A percentile compares a stretch with the other conserved stretches of the same genome.
Conservation (phyloP, 306 rosid genomes). For the Prunus fruticosa region DNA sequence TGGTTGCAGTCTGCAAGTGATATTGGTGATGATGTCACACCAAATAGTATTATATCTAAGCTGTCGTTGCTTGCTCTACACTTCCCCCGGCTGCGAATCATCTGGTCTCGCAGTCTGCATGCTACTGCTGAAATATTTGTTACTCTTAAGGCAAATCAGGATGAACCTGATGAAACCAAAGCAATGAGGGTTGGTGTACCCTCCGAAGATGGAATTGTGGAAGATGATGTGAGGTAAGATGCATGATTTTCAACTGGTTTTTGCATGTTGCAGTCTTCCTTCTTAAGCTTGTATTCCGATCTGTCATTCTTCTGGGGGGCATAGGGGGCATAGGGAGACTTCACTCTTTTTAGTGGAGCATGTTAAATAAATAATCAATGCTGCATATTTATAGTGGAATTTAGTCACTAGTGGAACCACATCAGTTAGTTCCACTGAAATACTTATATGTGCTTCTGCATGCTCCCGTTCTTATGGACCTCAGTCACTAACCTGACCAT, state of each 20-base stretch:
- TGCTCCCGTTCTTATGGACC: not conserved
- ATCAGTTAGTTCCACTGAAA: not conserved
- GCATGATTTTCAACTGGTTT: not conserved
- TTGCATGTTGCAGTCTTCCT: not conserved
- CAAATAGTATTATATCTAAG: slow-evolving; percentile 83
- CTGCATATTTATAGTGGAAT: not conserved
- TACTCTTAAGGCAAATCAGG: slow-evolving; percentile 87
- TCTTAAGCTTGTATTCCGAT: not conserved
- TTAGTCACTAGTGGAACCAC: not conserved
- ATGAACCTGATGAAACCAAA: slow-evolving; percentile 82
- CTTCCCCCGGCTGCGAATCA: slow-evolving; percentile 84
- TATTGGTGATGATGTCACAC: slow-evolving; percentile 93
- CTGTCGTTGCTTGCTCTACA: slow-evolving; percentile 85
- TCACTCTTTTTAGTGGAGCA: not conserved
- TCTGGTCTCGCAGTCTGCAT: slow-evolving; percentile 96
- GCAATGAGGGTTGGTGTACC: slow-evolving; percentile 96
- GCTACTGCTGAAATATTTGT: slow-evolving; percentile 92
- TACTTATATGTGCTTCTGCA: not conserved
- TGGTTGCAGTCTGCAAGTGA: slow-evolving; percentile 83
- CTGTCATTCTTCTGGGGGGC: not conserved
- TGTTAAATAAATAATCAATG: not conserved
- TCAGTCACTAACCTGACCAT: not conserved
- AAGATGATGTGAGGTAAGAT: slow-evolving; percentile 79
- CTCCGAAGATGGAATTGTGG: slow-evolving; percentile 88
- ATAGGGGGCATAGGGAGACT: not conserved